Conservation (phyloP, 257 asterid species). For the Nicotiana benthamiana region DNA sequence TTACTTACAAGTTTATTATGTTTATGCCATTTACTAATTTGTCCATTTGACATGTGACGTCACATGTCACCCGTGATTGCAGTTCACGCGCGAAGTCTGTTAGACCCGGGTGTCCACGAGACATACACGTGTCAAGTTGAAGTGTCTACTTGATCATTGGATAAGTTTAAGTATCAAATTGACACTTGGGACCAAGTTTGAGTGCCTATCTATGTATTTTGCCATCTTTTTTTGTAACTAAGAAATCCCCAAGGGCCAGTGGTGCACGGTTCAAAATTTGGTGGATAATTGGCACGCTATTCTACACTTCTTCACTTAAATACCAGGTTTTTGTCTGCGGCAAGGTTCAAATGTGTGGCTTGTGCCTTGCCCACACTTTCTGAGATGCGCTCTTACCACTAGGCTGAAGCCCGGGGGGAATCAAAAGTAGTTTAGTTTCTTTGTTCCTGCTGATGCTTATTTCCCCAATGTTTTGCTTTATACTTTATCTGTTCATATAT, state of each 20-base stretch:
- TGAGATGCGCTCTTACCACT: neutral
- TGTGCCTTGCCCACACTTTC: neutral
- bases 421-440: neutral
- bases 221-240: too few relatives aligned
- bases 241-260: neutral
- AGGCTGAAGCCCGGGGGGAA: neutral
- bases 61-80: too few relatives aligned
- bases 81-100: too few relatives aligned
- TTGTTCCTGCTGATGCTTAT: neutral
- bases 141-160: neutral
- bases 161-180: too few relatives aligned
- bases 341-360: neutral
- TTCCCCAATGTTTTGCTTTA: neutral
- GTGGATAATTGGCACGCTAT: neutral
- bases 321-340: neutral
- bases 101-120: neutral
- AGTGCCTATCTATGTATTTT: too few relatives aligned
- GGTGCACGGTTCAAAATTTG: neutral
- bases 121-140: neutral
- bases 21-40: too few relatives aligned
- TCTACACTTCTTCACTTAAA: neutral
- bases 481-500: neutral
- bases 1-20: too few relatives aligned
- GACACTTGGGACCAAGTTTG: too few relatives aligned
- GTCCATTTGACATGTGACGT: too few relatives aligned